A percentile compares a stretch with the other conserved stretches of the same genome.
phyloP scores from a whole-genome alignment of 2,329 filamentous ascomycete species.

The Torrubiella hemipterigena region DNA sequence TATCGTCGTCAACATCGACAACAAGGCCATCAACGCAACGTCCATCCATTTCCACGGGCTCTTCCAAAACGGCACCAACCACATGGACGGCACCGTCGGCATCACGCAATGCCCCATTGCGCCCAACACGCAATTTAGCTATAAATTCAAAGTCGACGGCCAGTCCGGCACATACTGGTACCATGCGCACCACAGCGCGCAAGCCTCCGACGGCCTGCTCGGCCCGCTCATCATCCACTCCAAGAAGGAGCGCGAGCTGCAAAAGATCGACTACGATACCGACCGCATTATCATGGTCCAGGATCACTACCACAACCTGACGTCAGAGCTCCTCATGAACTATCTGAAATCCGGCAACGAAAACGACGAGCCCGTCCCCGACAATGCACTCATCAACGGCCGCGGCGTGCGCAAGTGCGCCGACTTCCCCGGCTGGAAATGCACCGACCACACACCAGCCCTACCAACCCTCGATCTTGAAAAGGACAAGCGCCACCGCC shows the following conservation, averaged over 20 bases:
- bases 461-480: conserved; percentile 32
- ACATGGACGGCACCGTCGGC: conserved; percentile 61
- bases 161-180: conserved; percentile 44
- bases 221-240: conserved; percentile 57
- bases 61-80: conserved; percentile 63
- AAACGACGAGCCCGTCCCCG: conserved; percentile 52
- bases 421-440: conserved; percentile 26
- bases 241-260: conserved; percentile 23
- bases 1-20: conserved; percentile 56
- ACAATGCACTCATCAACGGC: conserved; percentile 53
- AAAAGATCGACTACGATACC: conserved; percentile 16
- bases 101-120: conserved; percentile 57
- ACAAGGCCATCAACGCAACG: conserved; percentile 53
- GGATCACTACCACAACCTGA: conserved; percentile 59
- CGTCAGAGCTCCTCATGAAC: conserved; percentile 34
- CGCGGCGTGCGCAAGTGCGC: conserved; percentile 20
- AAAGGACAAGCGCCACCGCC: conserved; percentile 46
- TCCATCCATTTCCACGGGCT: conserved; percentile 69
- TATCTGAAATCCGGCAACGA: conserved; percentile 43
- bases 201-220: conserved; percentile 57
- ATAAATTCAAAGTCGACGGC: conserved; percentile 50
- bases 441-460: conserved; percentile 25
- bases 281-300: conserved; percentile 57
- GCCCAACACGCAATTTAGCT: conserved; percentile 50
- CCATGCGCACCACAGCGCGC: conserved; percentile 52